These are phyloP conservation scores for Atkinsonella texensis DNA, from an alignment of 2,329 filamentous ascomycete species.

Conservation along the genomic window DNA sequence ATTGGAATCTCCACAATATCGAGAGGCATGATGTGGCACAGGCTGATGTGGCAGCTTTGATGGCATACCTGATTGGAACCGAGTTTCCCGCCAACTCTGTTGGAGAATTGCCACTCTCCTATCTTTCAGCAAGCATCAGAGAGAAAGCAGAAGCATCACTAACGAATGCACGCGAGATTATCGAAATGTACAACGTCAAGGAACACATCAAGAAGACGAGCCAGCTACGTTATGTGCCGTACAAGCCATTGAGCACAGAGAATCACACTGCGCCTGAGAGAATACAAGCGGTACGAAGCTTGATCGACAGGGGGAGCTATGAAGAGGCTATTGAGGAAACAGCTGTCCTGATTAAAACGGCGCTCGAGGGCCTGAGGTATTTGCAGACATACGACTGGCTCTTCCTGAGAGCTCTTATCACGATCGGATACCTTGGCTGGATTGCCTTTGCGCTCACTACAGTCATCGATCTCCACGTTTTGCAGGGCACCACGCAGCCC, in stretches of 20 bases:
- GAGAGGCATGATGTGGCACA: constrained; percentile 85
- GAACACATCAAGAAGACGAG: constrained; percentile 69
- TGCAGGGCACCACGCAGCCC: constrained; percentile 40
- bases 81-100: constrained; percentile 96
- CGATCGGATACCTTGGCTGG: constrained; percentile 87
- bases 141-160: constrained; percentile 78
- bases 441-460: constrained; percentile 85
- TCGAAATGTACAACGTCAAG: constrained; percentile 96
- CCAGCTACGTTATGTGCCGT: constrained; percentile 69
- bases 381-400: constrained; percentile 98
- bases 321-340: constrained; percentile 72
- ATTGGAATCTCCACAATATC: constrained; percentile 75
- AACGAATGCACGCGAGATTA: constrained; percentile 71
- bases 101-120: constrained; percentile 78
- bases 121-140: constrained; percentile 56
- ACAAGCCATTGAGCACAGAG: constrained; percentile 52
- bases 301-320: constrained; percentile 55
- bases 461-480: constrained; percentile 76
- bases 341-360: constrained; percentile 62
- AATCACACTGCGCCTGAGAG: constrained; percentile 54
- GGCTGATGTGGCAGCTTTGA: constrained; percentile 86
- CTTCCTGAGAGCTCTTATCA: constrained; percentile 81
- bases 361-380: constrained; percentile 76
- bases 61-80: constrained; percentile 81
- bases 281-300: constrained; percentile 50